A percentile compares a stretch with the other conserved stretches of the same genome.
These are phyloP conservation scores for Elongisporangium undulatum DNA, from an alignment of 352 stramenopile genomes.

Conservation along the genomic window DNA sequence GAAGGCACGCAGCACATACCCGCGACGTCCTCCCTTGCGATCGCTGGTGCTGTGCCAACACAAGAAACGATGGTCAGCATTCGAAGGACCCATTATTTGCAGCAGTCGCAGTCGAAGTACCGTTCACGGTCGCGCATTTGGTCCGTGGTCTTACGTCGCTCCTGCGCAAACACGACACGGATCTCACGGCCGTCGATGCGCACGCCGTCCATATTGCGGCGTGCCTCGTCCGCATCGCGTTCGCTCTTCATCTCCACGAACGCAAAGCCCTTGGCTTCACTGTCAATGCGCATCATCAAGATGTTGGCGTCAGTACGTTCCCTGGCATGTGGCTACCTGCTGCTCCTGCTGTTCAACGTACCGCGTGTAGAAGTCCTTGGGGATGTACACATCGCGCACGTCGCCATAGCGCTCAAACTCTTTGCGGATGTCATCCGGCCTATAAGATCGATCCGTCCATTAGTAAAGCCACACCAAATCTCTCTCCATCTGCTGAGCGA, in stretches of 20 bases:
- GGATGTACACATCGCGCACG: slow-evolving; percentile 95
- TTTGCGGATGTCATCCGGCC: slow-evolving; percentile 86
- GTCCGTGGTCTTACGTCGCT: slow-evolving; percentile 93
- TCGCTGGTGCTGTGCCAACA: background rate
- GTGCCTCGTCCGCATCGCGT: slow-evolving; percentile 88
- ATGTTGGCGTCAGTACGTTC: slow-evolving; percentile 2
- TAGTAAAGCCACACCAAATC: background rate
- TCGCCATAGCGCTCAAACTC: slow-evolving; percentile 93
- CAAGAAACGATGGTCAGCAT: slow-evolving; percentile 7
- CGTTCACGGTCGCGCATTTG: slow-evolving; percentile 91
- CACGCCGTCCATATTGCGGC: slow-evolving; percentile 89
- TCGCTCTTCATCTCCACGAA: slow-evolving; percentile 95
- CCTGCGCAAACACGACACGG: slow-evolving; percentile 95
- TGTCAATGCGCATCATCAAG: slow-evolving; percentile 13
- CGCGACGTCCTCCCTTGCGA: background rate
- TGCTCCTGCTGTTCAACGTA: slow-evolving; percentile 15
- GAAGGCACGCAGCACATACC: background rate
- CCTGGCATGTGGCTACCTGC: slow-evolving; percentile 2
- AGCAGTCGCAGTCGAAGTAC: slow-evolving; percentile 18
- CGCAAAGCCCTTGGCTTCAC: slow-evolving; percentile 92
- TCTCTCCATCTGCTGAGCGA: background rate
- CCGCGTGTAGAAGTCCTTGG: slow-evolving; percentile 92
- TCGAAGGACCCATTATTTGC: background rate
- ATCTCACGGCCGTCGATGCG: slow-evolving; percentile 91
- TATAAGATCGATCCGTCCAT: slow-evolving; percentile 16